phyloP scores from a whole-genome alignment of 306 rosid species.

The Rosa persica region DNA sequence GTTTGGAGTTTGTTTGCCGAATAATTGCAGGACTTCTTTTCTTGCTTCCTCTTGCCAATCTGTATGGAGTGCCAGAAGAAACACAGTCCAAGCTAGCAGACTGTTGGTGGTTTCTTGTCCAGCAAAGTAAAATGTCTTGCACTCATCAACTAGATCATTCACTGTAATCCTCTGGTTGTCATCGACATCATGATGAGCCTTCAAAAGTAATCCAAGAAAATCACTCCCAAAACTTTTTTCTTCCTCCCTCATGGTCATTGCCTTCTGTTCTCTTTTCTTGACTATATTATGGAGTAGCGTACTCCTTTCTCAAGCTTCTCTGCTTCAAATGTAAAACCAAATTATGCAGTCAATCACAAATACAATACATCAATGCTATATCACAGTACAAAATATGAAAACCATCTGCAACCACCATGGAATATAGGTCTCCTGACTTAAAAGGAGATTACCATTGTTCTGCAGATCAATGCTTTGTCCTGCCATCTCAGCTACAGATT shows the following conservation, averaged over 20 bases:
- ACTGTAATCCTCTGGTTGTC: conserved; percentile 19
- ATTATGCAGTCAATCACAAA: too few relatives aligned
- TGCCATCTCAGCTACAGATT: too few relatives aligned
- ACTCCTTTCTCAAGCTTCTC: conserved; percentile 30
- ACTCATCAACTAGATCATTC: conserved; percentile 34
- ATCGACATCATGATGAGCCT: conserved; percentile 30
- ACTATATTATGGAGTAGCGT: conserved; percentile 15
- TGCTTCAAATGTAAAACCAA: too few relatives aligned
- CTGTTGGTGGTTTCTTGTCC: conserved; percentile 36
- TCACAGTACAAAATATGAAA: too few relatives aligned
- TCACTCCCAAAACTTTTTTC: conserved; percentile 26
- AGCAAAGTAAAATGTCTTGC: conserved; percentile 34
- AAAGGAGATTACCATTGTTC: too few relatives aligned
- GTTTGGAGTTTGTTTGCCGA: conserved; percentile 23
- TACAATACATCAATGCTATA: too few relatives aligned
- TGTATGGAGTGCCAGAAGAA: conserved; percentile 26
- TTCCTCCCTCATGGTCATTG: conserved; percentile 5
- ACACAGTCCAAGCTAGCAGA: conserved; percentile 32
- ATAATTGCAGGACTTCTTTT: conserved; percentile 24
- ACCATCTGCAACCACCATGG: too few relatives aligned
- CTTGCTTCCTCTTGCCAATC: conserved; percentile 45
- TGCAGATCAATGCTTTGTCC: too few relatives aligned
- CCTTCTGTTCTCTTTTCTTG: conserved; percentile 19
- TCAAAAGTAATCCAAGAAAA: conserved; percentile 30
- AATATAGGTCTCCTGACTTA: too few relatives aligned